These are phyloP conservation scores for Stagonosporopsis tanaceti DNA, from an alignment of 2,329 filamentous ascomycete genomes.

Conservation along the genomic window DNA sequence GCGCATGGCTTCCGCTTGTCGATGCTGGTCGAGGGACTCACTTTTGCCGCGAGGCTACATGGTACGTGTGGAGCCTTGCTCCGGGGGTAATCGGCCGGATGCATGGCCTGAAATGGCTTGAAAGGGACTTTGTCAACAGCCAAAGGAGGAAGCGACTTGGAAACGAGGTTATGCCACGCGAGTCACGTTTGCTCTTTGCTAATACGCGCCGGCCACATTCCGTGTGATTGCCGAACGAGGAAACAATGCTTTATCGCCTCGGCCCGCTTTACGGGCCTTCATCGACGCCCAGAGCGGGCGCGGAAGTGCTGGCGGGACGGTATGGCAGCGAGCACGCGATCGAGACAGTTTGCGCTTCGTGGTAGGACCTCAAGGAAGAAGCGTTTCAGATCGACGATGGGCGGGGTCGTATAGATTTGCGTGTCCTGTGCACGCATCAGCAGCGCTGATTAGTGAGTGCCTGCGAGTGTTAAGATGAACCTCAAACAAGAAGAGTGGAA, in stretches of 20 bases:
- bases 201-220: neutral
- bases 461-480: neutral
- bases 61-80: neutral
- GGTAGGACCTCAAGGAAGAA: too few relatives aligned
- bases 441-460: neutral
- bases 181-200: constrained; percentile 1
- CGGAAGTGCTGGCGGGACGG: neutral
- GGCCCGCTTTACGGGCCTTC: neutral
- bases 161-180: neutral
- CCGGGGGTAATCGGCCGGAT: constrained; percentile 10
- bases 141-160: neutral
- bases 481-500: too few relatives aligned
- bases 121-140: neutral
- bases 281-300: too few relatives aligned
- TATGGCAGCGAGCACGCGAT: too few relatives aligned
- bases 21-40: neutral
- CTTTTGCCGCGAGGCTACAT: neutral
- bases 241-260: neutral
- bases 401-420: neutral
- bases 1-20: constrained; percentile 4
- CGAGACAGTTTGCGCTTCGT: neutral
- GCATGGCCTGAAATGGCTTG: neutral
- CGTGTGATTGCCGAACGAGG: neutral
- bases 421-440: neutral
- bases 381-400: neutral